Base-by-base conservation (phyloP, 148 eudicot species). In the Chenopodium quinoa region DNA sequence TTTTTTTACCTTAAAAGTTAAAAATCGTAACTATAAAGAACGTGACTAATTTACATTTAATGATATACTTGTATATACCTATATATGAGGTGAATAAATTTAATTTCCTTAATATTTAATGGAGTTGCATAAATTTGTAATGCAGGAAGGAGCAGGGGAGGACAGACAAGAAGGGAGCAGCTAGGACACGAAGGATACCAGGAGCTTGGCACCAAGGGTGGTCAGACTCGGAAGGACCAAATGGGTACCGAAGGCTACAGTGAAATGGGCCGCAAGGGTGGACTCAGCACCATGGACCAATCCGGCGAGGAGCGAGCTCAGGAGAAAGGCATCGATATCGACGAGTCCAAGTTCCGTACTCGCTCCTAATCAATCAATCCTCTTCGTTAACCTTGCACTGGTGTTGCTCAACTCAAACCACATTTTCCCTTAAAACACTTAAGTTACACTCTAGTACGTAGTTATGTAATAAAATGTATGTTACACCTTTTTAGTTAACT, bases 101-200 rank as follows among this genome's bases (percentile, higher is more conserved):
- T 40, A 6, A 40, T 40, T 40, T 40, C 8, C 44, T 40, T 40
- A 40, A 5, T 37, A 4, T 4, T 4, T 37, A 4, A 37, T 37
- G 40, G 44, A 6, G 44, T 40, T 5, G 1, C 0, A 40, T 40
- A 40, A 50, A 9, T 2, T 50, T 17, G 22, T 17, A 17, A 2
- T 75, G 37, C 58, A 90, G 92, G 92, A 84, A 83, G 90, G 69
- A 90, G 89, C 88, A 81, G 79, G 46, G 92, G 91, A 65, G 89
- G 91, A 69, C 91, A 85, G 64, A 87, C 89, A 1, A 79, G 90
- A 78, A 82, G 40, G 48, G 86, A 84, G 62, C 86, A 85, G 73
- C 79, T 81, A 7, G 84, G 84, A 2, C 84, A 78, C 12, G 88
- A 86, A 37, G 88, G 86, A 7, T 86, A 81, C 80, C 88, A 86